A percentile compares a stretch with the other conserved stretches of the same genome.
These are phyloP conservation scores for Thraustochytrium sp. DNA, from an alignment of 352 stramenopile species.

Conservation along the genomic window DNA sequence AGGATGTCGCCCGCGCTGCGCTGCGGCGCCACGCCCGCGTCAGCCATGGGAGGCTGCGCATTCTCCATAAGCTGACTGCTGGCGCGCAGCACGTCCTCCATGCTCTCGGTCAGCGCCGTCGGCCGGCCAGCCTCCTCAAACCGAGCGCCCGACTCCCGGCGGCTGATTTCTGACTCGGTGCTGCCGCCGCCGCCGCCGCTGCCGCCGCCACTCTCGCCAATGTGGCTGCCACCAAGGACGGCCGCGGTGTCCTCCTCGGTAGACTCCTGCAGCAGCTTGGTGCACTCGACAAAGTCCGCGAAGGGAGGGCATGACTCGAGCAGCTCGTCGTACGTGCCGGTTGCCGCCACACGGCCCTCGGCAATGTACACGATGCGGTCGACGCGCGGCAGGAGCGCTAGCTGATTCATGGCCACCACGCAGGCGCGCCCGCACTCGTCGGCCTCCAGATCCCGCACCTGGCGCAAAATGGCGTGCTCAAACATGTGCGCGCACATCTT, in stretches of 20 bases:
- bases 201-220: not conserved
- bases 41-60: no score
- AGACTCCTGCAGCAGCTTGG: not conserved
- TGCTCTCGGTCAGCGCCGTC: no score
- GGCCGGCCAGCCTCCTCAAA: no score
- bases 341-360: constrained; percentile 1
- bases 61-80: no score
- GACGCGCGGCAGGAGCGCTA: constrained; percentile 59
- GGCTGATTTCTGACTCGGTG: no score
- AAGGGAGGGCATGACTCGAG: not conserved
- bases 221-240: not conserved
- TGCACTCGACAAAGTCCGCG: constrained; percentile 30
- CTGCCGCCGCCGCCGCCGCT: not conserved
- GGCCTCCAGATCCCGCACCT: not conserved
- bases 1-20: not conserved
- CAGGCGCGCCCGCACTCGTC: constrained; percentile 47
- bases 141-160: no score
- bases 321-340: constrained; percentile 57
- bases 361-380: constrained; percentile 51
- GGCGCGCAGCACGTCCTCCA: no score
- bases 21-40: no score
- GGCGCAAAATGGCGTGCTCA: constrained; percentile 1
- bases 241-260: not conserved
- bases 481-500: constrained; percentile 43
- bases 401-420: constrained; percentile 64